phyloP scores from a whole-genome alignment of 768 basidiomycete genomes.

The Mycena venus region DNA sequence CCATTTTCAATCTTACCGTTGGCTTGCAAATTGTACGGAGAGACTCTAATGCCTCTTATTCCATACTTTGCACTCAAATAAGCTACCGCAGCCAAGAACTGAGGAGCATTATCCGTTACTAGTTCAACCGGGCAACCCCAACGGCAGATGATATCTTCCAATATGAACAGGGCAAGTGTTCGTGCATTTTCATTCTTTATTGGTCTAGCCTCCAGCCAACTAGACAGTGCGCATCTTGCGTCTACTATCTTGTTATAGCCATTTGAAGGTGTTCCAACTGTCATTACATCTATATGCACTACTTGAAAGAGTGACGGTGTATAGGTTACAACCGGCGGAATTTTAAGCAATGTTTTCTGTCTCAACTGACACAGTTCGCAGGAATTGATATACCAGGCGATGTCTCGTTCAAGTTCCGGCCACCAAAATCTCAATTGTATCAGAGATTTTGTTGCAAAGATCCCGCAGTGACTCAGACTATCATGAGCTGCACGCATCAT shows the following conservation, averaged over 20 bases:
- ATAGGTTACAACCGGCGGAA: constrained; percentile 42
- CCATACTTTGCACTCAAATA: constrained; percentile 38
- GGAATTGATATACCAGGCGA: constrained; percentile 45
- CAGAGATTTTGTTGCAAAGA: constrained; percentile 7
- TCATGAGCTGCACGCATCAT: constrained; percentile 31
- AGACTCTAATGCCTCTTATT: constrained; percentile 57
- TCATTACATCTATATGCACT: constrained; percentile 46
- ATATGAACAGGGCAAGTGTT: neutral
- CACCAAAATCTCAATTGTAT: constrained; percentile 37
- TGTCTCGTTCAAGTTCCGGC: constrained; percentile 38
- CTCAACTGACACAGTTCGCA: constrained; percentile 50
- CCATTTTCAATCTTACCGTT: constrained; percentile 53
- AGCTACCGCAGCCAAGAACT: constrained; percentile 39
- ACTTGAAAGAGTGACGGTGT: constrained; percentile 43
- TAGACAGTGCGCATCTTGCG: neutral
- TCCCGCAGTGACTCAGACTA: constrained; percentile 32
- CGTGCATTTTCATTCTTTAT: neutral
- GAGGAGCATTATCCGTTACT: constrained; percentile 50
- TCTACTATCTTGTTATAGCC: neutral
- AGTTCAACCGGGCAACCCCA: constrained; percentile 28
- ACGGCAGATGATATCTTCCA: too few species aligned
- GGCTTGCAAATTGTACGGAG: constrained; percentile 55
- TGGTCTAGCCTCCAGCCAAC: neutral
- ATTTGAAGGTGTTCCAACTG: constrained; percentile 26
- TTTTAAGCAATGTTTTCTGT: constrained; percentile 34